Conservation (phyloP, 306 rosid species). For the Vigna angularis region DNA sequence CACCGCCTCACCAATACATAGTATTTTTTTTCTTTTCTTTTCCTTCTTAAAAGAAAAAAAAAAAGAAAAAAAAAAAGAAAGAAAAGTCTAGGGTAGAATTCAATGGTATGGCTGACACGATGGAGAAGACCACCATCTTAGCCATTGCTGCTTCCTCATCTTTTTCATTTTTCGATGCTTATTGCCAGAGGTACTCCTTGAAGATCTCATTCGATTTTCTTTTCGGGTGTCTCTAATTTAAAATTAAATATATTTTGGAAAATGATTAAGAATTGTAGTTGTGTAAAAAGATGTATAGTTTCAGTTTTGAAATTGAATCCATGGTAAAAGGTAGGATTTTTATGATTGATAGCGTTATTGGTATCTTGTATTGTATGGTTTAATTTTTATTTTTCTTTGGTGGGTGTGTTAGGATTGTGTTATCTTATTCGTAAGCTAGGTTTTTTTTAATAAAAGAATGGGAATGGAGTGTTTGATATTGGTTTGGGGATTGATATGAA, state of each 20-base stretch:
- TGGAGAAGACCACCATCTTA: slow-evolving; percentile 34
- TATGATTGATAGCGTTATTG: background rate
- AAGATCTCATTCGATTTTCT: slow-evolving; percentile 33
- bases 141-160: background rate
- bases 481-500: slow-evolving; percentile 63
- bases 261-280: background rate
- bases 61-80: background rate
- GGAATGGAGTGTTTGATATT: slow-evolving; percentile 69
- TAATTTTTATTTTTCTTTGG: background rate
- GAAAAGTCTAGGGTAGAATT: slow-evolving; percentile 12
- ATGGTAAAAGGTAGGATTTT: slow-evolving; percentile 5
- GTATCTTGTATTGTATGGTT: background rate
- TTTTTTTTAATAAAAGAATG: background rate
- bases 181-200: slow-evolving; percentile 36
- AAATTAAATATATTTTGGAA: background rate
- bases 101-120: slow-evolving; percentile 14
- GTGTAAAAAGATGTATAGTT: background rate
- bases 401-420: slow-evolving; percentile 57
- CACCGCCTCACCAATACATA: background rate
- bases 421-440: slow-evolving; percentile 62
- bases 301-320: background rate
- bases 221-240: slow-evolving; percentile 3
- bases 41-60: background rate
- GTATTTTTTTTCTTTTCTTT: background rate
- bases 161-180: slow-evolving; percentile 31